phyloP scores from a whole-genome alignment of 371 early-diverging fungal species.

The Mortierella sp. region DNA sequence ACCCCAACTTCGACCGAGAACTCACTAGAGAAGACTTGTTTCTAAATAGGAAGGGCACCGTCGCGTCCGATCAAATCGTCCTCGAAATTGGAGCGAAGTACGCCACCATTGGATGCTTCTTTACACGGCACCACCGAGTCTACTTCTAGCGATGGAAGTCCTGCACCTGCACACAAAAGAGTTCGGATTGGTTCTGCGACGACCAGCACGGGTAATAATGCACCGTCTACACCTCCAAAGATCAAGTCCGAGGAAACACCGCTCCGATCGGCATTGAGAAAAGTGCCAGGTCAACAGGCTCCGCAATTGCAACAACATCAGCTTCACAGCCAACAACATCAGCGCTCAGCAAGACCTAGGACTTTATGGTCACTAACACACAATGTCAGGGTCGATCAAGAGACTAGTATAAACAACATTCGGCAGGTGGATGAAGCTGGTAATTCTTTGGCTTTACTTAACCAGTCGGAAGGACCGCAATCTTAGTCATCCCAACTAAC shows the following conservation, averaged over 20 bases:
- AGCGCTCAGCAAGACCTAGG: slow-evolving; percentile 6
- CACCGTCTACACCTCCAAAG: slow-evolving; percentile 45
- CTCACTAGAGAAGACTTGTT: too few species aligned
- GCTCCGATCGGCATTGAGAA: slow-evolving; percentile 24
- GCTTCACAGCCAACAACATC: slow-evolving; percentile 14
- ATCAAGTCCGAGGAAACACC: slow-evolving; percentile 39
- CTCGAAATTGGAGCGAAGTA: slow-evolving; percentile 26
- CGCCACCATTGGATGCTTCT: slow-evolving; percentile 14
- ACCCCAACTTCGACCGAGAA: too few species aligned
- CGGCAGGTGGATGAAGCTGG: slow-evolving; percentile 52
- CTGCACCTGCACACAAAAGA: slow-evolving; percentile 32
- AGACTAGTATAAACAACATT: slow-evolving; percentile 16
- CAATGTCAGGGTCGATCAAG: slow-evolving; percentile 30
- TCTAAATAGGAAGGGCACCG: slow-evolving; percentile 42
- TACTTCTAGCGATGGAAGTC: slow-evolving; percentile 4
- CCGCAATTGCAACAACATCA: slow-evolving; percentile 2
- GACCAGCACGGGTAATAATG: slow-evolving; percentile 19
- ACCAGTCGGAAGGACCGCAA: too few species aligned
- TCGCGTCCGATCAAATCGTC: slow-evolving; percentile 39
- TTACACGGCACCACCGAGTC: slow-evolving; percentile 21
- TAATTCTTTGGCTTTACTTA: too few species aligned
- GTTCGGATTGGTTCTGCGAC: slow-evolving; percentile 26
- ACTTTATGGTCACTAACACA: slow-evolving; percentile 31
- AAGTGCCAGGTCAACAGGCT: slow-evolving; percentile 21
- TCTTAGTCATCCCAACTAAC: background rate